Base-by-base conservation (phyloP, 1,284 basidiomycete genomes). In the Coriolopsis trogii region DNA sequence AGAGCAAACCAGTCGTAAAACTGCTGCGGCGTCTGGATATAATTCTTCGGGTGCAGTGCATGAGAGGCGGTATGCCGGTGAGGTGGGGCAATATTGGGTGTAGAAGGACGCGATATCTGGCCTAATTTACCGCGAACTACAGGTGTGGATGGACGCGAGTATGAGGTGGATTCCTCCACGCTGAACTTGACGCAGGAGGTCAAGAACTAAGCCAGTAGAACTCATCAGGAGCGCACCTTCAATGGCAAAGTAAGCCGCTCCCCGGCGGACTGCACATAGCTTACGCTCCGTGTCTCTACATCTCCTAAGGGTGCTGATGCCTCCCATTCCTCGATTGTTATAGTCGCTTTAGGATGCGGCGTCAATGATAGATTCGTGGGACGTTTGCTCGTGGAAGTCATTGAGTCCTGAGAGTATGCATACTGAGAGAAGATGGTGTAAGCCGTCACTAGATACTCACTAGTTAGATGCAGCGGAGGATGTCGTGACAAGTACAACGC, bases 1-100 rank as follows among this genome's bases (percentile, higher is more conserved):
- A 89, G 77, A 0, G 90, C 80, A 67, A 94, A 95, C 87, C 93
- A 96, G 72, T 97, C 95, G 65, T 95, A 93, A 70, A 97, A 96
- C 61, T 95, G 91, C 63, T 97, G 92, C 0, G 93, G 87, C 0
- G 92, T 95, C 55, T 87, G 81, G 38, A 98, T 85, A 4, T 91
- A 86, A 23, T 84, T 78, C 50, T 78, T 80, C 6, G 88, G 86
- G 60, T 86, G 83, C 16, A 91, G 73, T 0, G 79, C 71, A 66
- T 85, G 79, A n/a, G 54, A 47, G 47, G 64, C 43, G 33, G 58
- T 41, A 62, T 65, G 49, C 64, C 70, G 31, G 67, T 64, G 13
- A 66, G 44, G 55, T 43, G 45, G 23, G 51, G 44, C 51, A 60
- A 55, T 30, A 56, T 46, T 59, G 20, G 72, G 74, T 13, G 72